Conservation (phyloP, 2,329 filamentous ascomycete genomes). For the Leptoxyphium fumago region DNA sequence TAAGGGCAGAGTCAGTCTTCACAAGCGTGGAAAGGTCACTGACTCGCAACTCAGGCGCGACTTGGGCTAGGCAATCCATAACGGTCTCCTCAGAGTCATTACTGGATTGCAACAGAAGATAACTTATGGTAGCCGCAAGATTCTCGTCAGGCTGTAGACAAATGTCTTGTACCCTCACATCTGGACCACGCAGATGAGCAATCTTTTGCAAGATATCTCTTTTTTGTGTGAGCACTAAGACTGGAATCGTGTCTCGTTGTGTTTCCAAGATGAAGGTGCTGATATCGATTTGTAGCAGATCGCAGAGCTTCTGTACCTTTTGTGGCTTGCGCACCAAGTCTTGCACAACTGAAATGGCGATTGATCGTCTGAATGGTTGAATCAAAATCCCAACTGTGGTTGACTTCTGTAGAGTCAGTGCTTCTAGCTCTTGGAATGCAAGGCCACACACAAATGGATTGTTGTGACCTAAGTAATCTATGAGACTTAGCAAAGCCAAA, state of each 20-base stretch:
- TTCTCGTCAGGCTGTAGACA: slow-evolving; percentile 43
- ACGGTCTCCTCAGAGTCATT: slow-evolving; percentile 51
- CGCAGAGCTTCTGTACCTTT: slow-evolving; percentile 64
- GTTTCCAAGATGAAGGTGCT: slow-evolving; percentile 60
- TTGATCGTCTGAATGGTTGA: slow-evolving; percentile 73
- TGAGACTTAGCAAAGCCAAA: slow-evolving; percentile 64
- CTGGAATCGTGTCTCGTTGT: slow-evolving; percentile 71
- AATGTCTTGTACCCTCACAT: slow-evolving; percentile 43
- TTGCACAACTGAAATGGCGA: slow-evolving; percentile 71
- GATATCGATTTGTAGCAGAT: slow-evolving; percentile 63
- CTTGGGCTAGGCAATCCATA: slow-evolving; percentile 51
- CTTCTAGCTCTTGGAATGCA: slow-evolving; percentile 68
- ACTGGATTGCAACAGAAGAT: slow-evolving; percentile 41
- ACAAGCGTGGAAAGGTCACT: slow-evolving; percentile 53
- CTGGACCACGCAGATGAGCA: slow-evolving; percentile 48
- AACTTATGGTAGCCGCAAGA: slow-evolving; percentile 42
- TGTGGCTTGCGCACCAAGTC: slow-evolving; percentile 71
- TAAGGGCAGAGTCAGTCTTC: slow-evolving; percentile 57
- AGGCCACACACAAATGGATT: slow-evolving; percentile 67
- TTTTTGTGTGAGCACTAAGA: slow-evolving; percentile 66
- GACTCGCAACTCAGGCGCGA: slow-evolving; percentile 56
- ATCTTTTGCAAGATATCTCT: slow-evolving; percentile 68
- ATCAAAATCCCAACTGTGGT: slow-evolving; percentile 45
- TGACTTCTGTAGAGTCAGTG: slow-evolving; percentile 53
- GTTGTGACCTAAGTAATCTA: slow-evolving; percentile 74